Conservation (phyloP, 208 protist genomes). For the Trypanosoma congolense region DNA sequence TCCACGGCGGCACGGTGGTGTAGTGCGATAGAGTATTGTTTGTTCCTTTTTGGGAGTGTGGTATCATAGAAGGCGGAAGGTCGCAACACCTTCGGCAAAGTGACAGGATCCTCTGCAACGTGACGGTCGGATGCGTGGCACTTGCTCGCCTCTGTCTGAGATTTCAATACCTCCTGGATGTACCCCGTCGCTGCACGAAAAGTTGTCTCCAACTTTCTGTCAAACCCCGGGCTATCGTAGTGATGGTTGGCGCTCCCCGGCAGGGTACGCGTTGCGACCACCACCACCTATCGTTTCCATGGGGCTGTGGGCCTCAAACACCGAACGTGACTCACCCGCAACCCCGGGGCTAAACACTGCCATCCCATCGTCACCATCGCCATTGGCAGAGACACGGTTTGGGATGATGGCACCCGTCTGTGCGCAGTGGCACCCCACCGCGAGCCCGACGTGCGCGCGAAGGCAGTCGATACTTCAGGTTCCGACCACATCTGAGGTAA, state of each 20-base stretch:
- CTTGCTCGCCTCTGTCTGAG: conserved; percentile 8
- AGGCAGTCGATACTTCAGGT: conserved; percentile 9
- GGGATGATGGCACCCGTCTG: conserved; percentile 1
- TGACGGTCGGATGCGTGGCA: conserved; percentile 4
- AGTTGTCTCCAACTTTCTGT: conserved; percentile 1
- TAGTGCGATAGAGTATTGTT: no score
- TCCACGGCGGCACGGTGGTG: no score
- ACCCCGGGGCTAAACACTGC: conserved; percentile 23
- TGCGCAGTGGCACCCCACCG: conserved; percentile 11
- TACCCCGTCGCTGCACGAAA: conserved; percentile 11
- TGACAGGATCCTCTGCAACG: conserved; percentile 1
- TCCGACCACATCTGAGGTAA: conserved; percentile 16
- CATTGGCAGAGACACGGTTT: conserved; percentile 35
- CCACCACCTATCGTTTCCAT: conserved; percentile 25
- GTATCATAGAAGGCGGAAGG: neutral
- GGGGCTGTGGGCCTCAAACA: conserved; percentile 8
- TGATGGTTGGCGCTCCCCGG: conserved; percentile 10
- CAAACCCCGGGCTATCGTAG: conserved; percentile 3
- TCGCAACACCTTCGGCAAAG: conserved; percentile 1
- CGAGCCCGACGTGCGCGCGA: neutral
- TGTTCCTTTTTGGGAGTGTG: no score
- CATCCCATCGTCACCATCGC: conserved; percentile 34
- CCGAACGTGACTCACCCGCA: conserved; percentile 27
- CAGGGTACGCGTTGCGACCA: conserved; percentile 18
- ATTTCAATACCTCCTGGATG: conserved; percentile 5